Base-by-base conservation (phyloP, 129 eudicot genomes). In the Tagetes erecta region DNA sequence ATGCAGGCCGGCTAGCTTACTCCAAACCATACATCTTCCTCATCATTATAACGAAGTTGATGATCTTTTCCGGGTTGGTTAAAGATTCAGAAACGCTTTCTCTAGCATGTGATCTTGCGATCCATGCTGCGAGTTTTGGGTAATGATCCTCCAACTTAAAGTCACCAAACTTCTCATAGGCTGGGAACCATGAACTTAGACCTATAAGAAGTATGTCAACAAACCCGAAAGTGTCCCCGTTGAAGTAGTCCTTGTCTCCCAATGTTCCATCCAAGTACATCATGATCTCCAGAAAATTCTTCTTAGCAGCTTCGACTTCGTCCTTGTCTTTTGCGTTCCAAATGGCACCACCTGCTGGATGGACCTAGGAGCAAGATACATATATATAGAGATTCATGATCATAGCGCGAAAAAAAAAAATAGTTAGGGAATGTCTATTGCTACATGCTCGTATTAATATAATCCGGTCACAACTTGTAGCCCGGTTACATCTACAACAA, bases 141-240 rank as follows among this genome's bases (percentile, higher is more conserved):
- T 83, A 77, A 75, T 82, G 83, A 42, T 85, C 83, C 74, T 90
- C 96, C 36, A 90, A 80, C 80, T 87, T 87, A 66, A 87, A 90
- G 4, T 70, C 80, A 38, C 96, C 96, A 10, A 57, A 90, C 47
- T 82, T 87, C 79, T 90, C 94, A 31, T 50, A 85, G 14, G 91
- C 91, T 0, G 65, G 72, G 70, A 90, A 90, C 94, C 94, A 90
- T 6, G 91, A 77, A 12, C 87, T 80, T 7, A 80, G 39, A n/a
- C 84, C 83, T 39, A 87, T 78, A 70, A 77, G 77, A 7, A 87
- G 47, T n/a, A 87, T 76, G 72, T 90, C 96, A 41, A 90, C 80
- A 31, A 77, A 85, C 20, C 96, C 96, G 7, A 90, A 87, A 27
- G n/a, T 70, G 34, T 87, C 89, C 2, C 94, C 96, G 1, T 78